Percentiles rank a stretch among this genome's conserved stretches.
phyloP scores from a whole-genome alignment of 805 yeast species.

The Priceomyces melissophilus region DNA sequence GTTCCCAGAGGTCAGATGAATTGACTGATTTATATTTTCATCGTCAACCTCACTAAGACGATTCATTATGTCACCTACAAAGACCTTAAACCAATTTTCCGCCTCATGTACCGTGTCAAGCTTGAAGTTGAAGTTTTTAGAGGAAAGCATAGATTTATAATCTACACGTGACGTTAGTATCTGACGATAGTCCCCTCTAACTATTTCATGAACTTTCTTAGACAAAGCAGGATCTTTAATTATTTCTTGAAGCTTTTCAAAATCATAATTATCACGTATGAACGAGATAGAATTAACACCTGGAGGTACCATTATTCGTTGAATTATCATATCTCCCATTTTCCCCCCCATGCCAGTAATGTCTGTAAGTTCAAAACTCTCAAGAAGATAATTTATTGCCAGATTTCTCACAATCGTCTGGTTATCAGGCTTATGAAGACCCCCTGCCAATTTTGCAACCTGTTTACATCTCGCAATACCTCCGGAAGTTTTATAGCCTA shows the following conservation, averaged over 20 bases:
- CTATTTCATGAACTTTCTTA: conserved; percentile 52
- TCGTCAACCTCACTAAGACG: conserved; percentile 73
- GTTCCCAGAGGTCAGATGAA: conserved; percentile 18
- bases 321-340: conserved; percentile 58
- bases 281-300: conserved; percentile 41
- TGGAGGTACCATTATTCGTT: conserved; percentile 50
- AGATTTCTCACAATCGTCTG: conserved; percentile 68
- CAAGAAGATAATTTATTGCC: conserved; percentile 51
- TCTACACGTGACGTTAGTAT: conserved; percentile 58
- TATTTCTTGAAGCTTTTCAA: conserved; percentile 17
- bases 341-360: conserved; percentile 93
- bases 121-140: conserved; percentile 68
- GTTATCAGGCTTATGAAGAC: conserved; percentile 76
- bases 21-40: conserved; percentile 42
- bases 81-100: conserved; percentile 76
- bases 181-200: conserved; percentile 58
- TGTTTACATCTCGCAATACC: conserved; percentile 78
- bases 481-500: conserved; percentile 86
- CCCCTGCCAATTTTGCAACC: conserved; percentile 84
- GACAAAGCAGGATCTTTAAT: conserved; percentile 49
- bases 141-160: conserved; percentile 84
- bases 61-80: conserved; percentile 71
- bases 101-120: conserved; percentile 57
- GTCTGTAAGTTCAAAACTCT: conserved; percentile 62
- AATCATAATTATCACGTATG: conserved; percentile 49